Evolutionary conservation across 805 yeast genomes (phyloP).

Genomic region (Teunomyces kruisii): DNA sequence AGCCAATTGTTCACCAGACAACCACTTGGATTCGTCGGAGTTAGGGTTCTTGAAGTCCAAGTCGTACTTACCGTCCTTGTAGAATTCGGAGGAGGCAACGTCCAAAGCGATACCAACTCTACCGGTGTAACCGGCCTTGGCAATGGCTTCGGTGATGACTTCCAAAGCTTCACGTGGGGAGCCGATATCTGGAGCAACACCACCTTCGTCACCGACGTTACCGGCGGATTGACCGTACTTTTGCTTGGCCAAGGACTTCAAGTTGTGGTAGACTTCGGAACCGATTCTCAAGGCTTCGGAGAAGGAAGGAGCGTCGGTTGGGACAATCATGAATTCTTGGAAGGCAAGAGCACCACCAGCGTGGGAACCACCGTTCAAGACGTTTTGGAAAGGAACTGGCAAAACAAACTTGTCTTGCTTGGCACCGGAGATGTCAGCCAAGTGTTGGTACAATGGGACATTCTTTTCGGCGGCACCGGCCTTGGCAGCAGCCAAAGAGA

Average conservation of each 20-base stretch:
- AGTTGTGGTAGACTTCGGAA: constrained; percentile 95
- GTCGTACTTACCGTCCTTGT: constrained; percentile 95
- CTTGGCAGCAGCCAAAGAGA: constrained; percentile 93
- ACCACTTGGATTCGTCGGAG: constrained; percentile 87
- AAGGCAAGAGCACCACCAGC: constrained; percentile 99
- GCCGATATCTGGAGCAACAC: constrained; percentile 97
- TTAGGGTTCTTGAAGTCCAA: constrained; percentile 97
- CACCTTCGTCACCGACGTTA: constrained; percentile 99
- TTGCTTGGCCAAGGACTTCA: constrained; percentile 90
- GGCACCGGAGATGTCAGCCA: constrained; percentile 73
- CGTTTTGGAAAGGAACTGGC: constrained; percentile 99
- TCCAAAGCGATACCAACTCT: constrained; percentile 89
- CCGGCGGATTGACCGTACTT: constrained; percentile 97
- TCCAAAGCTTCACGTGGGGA: constrained; percentile 97
- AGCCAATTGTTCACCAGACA: constrained; percentile 85
- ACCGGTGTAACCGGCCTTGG: constrained; percentile 94
- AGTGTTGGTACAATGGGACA: constrained; percentile 90
- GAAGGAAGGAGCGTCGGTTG: constrained; percentile 87
- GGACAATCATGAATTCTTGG: constrained; percentile 99
- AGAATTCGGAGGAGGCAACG: constrained; percentile 97
- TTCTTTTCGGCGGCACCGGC: constrained; percentile 97
- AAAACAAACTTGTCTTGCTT: constrained; percentile 83
- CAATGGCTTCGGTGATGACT: constrained; percentile 86
- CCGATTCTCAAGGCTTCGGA: constrained; percentile 96
- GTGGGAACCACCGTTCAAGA: constrained; percentile 98